Evolutionary conservation across 352 stramenopile species (phyloP), one percentile per base, ranked within the genome.

Genomic region (Globisporangium cederbergense): DNA sequence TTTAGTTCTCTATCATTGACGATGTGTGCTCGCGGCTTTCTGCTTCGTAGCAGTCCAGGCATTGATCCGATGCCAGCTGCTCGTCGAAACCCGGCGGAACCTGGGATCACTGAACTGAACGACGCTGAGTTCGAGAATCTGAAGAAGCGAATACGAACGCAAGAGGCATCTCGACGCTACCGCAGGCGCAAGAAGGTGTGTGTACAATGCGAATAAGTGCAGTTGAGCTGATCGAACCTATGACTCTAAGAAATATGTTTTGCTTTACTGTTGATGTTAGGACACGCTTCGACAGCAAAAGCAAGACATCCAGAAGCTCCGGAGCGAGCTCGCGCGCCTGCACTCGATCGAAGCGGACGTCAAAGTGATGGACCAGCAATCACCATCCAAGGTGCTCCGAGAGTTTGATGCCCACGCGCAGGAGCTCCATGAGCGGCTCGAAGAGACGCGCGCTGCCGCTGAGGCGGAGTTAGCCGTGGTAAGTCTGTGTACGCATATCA

Each of bases 231-330:
- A 2, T 56, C 20, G 34, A 36, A 10, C 7, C 20, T 57, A 7
- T 34, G n/a, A 28, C n/a, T 1, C 4, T 25, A 20, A 28, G 25
- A 25, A 36, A 36, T 25, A 9, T 22, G 11, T 1, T 42, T 18
- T 5, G 11, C 0, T 56, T 18, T 5, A 11, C 13, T 58, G 4
- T 58, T 8, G 18, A 7, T 11, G 18, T 46, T 14, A 59, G 53
- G 53, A 59, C n/a, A 59, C 53, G 10, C n/a, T 59, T 10, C 34
- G 53, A 22, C 53, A 59, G 32, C 53, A 59, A 45, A 59, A 47
- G 9, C 32, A 34, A 18, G 53, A 59, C 8, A 59, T 59, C 34
- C 53, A 34, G 20, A 34, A 28, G 20, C 20, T 59, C 18, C 53
- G 14, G 16, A 20, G 20, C n/a, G 53, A 59, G 11, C n/a, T 59